Evolutionary conservation across 768 basidiomycete genomes (phyloP), one percentile per base, ranked within the genome.

Genomic region (Phaffia australis): DNA sequence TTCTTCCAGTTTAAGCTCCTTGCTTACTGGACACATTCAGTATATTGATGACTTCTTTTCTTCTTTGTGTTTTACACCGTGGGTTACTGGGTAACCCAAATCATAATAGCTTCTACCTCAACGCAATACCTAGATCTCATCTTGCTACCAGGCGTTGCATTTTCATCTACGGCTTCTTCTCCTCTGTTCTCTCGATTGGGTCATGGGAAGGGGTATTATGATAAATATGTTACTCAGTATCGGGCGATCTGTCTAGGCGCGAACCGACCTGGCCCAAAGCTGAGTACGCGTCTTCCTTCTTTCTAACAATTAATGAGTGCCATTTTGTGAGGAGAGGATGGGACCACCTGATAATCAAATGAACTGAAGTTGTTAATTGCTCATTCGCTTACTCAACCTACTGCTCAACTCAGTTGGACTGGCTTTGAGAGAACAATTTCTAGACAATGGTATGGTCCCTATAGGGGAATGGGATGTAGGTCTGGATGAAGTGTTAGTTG

Each of bases 401-500:
- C 32, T 56, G 46, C 55, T 18, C 25, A 23, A 30, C 25, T 2
- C 51, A 67, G 66, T 67, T 35, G 66, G 66, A 5, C 46, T 67
- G 18, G 60, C 66, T 1, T 51, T 67, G 54, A 55, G 46, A 23
- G 66, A 67, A 42, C 66, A 67, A 48, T 61, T 23, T 30, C 29
- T 67, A 5, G 48, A 55, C 5, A 32, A 25, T 14, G 66, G 60
- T 1, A 18, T 48, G 1, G 66, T 67, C 6, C 66, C 66, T 27
- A 62, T 48, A 11, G 60, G 66, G 18, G 66, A 62, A 30, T 48
- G 57, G n/a, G 66, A 67, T 23, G 60, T 67, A 2, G 42, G 51
- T 9, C 55, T 67, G 11, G 52, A 56, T 29, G 51, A 56, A n/a
- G 55, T 67, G 29, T 32, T 42, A 29, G 56, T 58, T 42, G 35